Percentiles rank a stretch among this genome's conserved stretches.
Conservation (phyloP, 164 flowering plant genomes). For the Umbilicus rupestris region DNA sequence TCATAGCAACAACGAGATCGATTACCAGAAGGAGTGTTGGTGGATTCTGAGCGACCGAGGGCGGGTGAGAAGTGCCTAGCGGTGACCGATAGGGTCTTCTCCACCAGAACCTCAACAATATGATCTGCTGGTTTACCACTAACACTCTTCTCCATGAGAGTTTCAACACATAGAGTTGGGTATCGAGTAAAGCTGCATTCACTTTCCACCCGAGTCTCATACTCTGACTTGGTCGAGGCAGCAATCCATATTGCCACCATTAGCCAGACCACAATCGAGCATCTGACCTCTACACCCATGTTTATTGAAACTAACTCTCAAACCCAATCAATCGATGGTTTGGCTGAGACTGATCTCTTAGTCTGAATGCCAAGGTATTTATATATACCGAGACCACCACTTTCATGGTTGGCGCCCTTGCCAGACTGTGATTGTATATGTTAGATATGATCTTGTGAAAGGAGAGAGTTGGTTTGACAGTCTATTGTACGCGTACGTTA, state of each 20-base stretch:
- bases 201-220: not conserved
- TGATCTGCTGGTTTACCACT: conserved; percentile 12
- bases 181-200: conserved; percentile 29
- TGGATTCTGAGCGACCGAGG: not conserved
- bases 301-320: too few species aligned
- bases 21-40: conserved; percentile 13
- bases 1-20: too few species aligned
- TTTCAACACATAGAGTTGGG: conserved; percentile 26
- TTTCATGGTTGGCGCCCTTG: too few species aligned
- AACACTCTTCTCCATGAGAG: conserved; percentile 12
- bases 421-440: too few species aligned
- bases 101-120: conserved; percentile 22
- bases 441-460: not conserved
- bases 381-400: not conserved
- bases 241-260: not conserved
- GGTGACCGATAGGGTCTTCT: conserved; percentile 27
- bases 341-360: not conserved
- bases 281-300: not conserved
- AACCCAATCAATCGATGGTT: too few species aligned
- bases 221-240: not conserved
- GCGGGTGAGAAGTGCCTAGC: not conserved
- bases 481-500: too few species aligned
- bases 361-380: not conserved
- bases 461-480: not conserved
- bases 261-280: not conserved